Base-by-base conservation (phyloP, 1,284 basidiomycete species). In the Boletellus dicymbophilus region DNA sequence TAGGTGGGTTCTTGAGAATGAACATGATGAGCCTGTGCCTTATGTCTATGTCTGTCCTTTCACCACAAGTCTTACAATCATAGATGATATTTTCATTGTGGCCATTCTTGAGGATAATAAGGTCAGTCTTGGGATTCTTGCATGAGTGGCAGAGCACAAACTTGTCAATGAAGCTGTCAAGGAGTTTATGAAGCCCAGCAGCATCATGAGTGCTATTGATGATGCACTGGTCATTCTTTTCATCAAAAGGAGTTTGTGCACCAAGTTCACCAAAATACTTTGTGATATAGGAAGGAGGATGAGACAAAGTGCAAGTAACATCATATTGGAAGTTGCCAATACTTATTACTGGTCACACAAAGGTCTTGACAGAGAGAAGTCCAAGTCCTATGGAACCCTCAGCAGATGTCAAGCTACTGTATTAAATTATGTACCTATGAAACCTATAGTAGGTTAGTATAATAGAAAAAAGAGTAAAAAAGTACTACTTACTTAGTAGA, bases 191-290 rank as follows among this genome's bases (percentile, higher is more conserved):
- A 27, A 99, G 85, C 57, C 95, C 91, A 50, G 85, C 78, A 31
- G 94, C 88, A 61, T 98, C 88, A 70, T 99, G 97, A 18, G 93
- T 93, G 48, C 97, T 97, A 62, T 99, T 99, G 72, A 99, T 95
- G 60, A 99, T 98, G 80, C 97, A 99, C 37, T 95, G 85, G 63
- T 99, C 97, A 65, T 90, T 93, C 74, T 95, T 95, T 70, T 96
- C 93, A 70, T 98, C 95, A 69, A 94, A 89, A 23, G 95, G 88
- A 38, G 95, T 97, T 74, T 99, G 96, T 26, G 97, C 97, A 57
- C 97, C 97, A 52, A 99, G 88, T 73, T 99, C 97, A 37, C 97
- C 97, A 63, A 99, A 99, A 80, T 95, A 99, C 76, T 99, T 99
- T 72, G 95, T 98, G 47, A 96, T 91, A 70, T 98, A 96, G 46